These are phyloP conservation scores for Cutaneotrichosporon sp. DNA, from an alignment of 1,284 basidiomycete species.

Conservation along the genomic window DNA sequence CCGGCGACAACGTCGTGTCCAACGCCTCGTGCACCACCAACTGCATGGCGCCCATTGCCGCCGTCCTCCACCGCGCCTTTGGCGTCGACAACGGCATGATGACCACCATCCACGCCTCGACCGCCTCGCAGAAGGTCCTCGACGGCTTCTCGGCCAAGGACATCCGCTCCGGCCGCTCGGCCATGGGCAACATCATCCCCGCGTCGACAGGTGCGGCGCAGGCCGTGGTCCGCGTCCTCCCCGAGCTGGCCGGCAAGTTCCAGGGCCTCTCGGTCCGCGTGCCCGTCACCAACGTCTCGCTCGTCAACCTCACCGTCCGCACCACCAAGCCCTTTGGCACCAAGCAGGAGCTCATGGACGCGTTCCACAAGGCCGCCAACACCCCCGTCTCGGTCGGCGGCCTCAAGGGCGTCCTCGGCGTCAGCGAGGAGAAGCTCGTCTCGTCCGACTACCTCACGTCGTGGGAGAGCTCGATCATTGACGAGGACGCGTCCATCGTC, in stretches of 20 bases:
- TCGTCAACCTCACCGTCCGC: constrained; percentile 55
- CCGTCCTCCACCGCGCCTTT: constrained; percentile 49
- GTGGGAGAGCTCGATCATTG: constrained; percentile 45
- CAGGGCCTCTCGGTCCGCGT: constrained; percentile 55
- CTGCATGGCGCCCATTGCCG: constrained; percentile 54
- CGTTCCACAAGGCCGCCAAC: constrained; percentile 46
- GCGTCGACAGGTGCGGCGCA: constrained; percentile 53
- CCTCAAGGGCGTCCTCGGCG: constrained; percentile 45
- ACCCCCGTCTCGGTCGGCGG: constrained; percentile 23
- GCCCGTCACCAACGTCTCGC: constrained; percentile 54
- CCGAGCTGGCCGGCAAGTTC: constrained; percentile 54
- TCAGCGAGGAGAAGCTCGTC: constrained; percentile 54
- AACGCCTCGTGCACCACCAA: constrained; percentile 57
- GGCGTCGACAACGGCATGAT: constrained; percentile 55
- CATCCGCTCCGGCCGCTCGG: constrained; percentile 49
- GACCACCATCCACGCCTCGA: constrained; percentile 56
- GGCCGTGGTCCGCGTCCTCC: constrained; percentile 54
- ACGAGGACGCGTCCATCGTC: constrained; percentile 49
- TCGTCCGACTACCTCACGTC: constrained; percentile 52
- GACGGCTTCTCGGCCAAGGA: constrained; percentile 55
- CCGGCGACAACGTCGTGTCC: constrained; percentile 47
- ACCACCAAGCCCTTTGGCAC: constrained; percentile 41
- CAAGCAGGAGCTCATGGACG: constrained; percentile 50
- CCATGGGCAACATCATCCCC: constrained; percentile 54
- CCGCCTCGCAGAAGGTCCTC: constrained; percentile 52